phyloP scores from a whole-genome alignment of 2,329 filamentous ascomycete species.

The Microdochium bolleyi region DNA sequence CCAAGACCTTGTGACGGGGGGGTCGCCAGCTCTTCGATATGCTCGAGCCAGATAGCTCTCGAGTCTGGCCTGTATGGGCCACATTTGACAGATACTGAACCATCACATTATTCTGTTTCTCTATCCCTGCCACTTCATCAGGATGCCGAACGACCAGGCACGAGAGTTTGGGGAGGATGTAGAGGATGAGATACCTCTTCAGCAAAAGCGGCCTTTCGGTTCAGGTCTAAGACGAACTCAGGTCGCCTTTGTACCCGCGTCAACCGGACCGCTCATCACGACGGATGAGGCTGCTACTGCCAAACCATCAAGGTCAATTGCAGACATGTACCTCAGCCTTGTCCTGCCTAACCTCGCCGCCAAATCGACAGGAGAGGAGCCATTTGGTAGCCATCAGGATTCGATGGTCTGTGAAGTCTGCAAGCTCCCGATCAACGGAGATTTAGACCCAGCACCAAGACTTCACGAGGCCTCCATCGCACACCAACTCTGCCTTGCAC shows the following conservation, averaged over 20 bases:
- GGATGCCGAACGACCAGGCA: not conserved
- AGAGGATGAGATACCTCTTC: constrained; percentile 31
- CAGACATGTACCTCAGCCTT: constrained; percentile 59
- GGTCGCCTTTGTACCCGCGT: constrained; percentile 50
- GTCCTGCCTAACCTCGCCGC: constrained; percentile 41
- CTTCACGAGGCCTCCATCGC: constrained; percentile 56
- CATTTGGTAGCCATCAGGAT: not conserved
- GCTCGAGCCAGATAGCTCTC: not conserved
- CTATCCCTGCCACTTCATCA: not conserved
- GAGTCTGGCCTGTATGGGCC: no score
- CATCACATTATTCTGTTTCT: not conserved
- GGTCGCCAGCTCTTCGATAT: not conserved
- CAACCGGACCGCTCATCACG: constrained; percentile 24
- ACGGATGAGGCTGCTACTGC: constrained; percentile 11
- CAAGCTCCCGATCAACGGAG: constrained; percentile 40
- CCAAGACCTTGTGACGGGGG: not conserved
- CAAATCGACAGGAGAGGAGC: not conserved
- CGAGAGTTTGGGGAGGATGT: not conserved
- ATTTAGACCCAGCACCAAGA: constrained; percentile 1
- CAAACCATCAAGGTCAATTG: constrained; percentile 25
- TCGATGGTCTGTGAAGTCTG: constrained; percentile 47
- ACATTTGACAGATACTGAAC: not conserved
- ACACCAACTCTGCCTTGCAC: constrained; percentile 62
- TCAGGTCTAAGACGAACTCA: constrained; percentile 44
- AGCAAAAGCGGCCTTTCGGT: constrained; percentile 46